Conservation (phyloP, 306 rosid genomes). For the Prinsepia uniflora region DNA sequence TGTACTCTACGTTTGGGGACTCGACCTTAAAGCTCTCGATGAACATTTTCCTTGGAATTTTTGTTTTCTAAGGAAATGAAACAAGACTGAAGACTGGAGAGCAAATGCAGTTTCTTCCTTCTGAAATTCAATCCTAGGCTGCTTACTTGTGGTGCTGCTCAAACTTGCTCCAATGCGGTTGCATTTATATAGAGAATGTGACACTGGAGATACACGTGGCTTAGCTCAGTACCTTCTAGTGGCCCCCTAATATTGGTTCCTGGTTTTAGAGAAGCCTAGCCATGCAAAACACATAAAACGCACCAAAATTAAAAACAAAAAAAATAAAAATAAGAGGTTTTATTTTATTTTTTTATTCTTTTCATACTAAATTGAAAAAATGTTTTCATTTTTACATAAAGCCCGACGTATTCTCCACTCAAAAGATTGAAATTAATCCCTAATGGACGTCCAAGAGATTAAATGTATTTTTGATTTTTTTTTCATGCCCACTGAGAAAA, state of each 20-base stretch:
- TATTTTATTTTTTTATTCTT: no score
- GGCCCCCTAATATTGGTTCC: slow-evolving; percentile 3
- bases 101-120: neutral
- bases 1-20: slow-evolving; percentile 70
- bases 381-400: no score
- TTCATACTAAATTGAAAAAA: no score
- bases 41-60: slow-evolving; percentile 44
- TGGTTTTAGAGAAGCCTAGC: slow-evolving; percentile 15
- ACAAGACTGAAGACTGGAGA: neutral
- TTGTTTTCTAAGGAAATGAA: neutral
- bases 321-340: neutral
- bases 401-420: no score
- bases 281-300: slow-evolving; percentile 16
- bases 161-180: neutral
- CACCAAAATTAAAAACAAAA: neutral
- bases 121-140: neutral
- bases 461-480: no score
- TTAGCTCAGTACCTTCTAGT: neutral
- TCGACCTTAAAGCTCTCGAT: slow-evolving; percentile 86
- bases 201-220: slow-evolving; percentile 39
- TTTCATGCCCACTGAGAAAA: no score
- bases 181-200: slow-evolving; percentile 34
- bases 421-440: no score
- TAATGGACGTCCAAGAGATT: no score
- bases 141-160: neutral